phyloP scores from a whole-genome alignment of 2,329 filamentous ascomycete genomes.

The Epichloe elymi region DNA sequence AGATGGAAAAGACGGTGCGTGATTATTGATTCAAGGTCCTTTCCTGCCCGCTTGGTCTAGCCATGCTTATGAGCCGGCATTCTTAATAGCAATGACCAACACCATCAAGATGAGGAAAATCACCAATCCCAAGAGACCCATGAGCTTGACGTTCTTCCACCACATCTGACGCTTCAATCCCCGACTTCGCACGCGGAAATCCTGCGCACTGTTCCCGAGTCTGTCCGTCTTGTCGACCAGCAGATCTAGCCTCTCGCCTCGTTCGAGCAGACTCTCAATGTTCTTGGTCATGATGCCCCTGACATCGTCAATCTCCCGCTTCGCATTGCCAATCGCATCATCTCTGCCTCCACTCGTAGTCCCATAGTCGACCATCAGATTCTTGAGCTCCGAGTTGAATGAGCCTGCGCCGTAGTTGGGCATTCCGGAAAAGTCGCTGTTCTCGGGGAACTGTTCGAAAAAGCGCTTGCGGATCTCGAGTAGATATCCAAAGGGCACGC shows the following conservation, averaged over 20 bases:
- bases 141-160: conserved; percentile 98
- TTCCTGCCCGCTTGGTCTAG: not conserved
- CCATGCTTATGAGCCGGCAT: conserved; percentile 11
- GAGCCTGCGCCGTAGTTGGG: conserved; percentile 82
- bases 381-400: conserved; percentile 70
- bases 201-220: conserved; percentile 72
- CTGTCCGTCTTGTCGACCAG: conserved; percentile 94
- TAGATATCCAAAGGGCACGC: conserved; percentile 86
- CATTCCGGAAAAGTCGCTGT: conserved; percentile 61
- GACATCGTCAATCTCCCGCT: conserved; percentile 84
- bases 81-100: conserved; percentile 42
- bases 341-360: conserved; percentile 60
- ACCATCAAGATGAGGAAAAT: conserved; percentile 43
- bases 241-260: conserved; percentile 85
- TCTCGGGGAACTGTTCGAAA: conserved; percentile 51
- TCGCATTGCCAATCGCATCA: conserved; percentile 73
- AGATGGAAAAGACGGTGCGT: not conserved
- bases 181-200: conserved; percentile 79
- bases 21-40: not conserved
- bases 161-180: conserved; percentile 90
- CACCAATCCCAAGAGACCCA: conserved; percentile 65
- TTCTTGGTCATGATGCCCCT: conserved; percentile 91
- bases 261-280: conserved; percentile 77
- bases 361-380: conserved; percentile 72
- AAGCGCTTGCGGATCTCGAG: conserved; percentile 85